Conservation (phyloP, 768 basidiomycete species). For the Mycena crocata region DNA sequence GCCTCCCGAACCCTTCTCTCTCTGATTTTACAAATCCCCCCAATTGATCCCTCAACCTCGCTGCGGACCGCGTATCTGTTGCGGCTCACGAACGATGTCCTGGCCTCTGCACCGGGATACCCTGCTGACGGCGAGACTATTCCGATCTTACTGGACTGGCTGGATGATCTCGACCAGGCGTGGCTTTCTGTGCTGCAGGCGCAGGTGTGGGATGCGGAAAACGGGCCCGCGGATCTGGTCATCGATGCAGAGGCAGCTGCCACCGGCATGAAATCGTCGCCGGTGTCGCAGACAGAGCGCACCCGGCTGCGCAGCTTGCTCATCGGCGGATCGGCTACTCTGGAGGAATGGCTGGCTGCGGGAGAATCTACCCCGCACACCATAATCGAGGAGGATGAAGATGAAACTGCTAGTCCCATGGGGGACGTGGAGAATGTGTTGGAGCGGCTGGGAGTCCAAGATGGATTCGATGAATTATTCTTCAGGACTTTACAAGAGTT, state of each 20-base stretch:
- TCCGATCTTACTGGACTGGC: conserved; percentile 68
- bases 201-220: conserved; percentile 74
- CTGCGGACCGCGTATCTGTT: conserved; percentile 77
- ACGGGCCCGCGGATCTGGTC: conserved; percentile 52
- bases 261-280: conserved; percentile 52
- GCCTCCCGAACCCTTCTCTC: conserved; percentile 67
- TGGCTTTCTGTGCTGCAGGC: conserved; percentile 75
- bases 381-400: conserved; percentile 33
- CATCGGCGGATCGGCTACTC: conserved; percentile 62
- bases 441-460: conserved; percentile 65
- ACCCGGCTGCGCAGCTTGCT: conserved; percentile 78
- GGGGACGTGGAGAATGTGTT: conserved; percentile 54
- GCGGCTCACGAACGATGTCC: conserved; percentile 75
- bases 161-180: conserved; percentile 79
- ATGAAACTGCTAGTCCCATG: background rate
- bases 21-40: conserved; percentile 79
- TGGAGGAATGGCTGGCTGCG: conserved; percentile 77
- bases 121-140: conserved; percentile 56
- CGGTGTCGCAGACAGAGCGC: conserved; percentile 76
- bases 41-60: conserved; percentile 75
- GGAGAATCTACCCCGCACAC: conserved; percentile 27
- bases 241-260: conserved; percentile 52
- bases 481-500: conserved; percentile 69
- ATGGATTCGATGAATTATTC: conserved; percentile 75
- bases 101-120: conserved; percentile 74